Evolutionary conservation across 371 early-diverging fungal species (phyloP).

Genomic region (Lichtheimia ramosa): DNA sequence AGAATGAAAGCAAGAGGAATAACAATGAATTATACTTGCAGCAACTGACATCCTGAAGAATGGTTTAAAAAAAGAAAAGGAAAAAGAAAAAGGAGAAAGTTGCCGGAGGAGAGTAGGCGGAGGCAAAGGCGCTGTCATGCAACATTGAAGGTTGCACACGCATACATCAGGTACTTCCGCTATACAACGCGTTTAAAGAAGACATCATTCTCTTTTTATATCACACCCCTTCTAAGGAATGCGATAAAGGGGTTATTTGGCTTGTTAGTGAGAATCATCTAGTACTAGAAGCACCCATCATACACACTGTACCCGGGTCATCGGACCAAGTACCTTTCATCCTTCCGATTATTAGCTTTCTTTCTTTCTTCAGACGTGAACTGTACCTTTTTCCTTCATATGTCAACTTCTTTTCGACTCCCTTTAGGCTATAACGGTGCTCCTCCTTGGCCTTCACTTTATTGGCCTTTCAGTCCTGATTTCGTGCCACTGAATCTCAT

Average conservation of each 20-base stretch:
- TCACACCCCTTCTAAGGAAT: too few species aligned
- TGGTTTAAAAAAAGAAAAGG: not conserved
- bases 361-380: too few species aligned
- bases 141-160: too few species aligned
- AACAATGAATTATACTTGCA: not conserved
- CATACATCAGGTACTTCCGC: too few species aligned
- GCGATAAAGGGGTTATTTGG: too few species aligned
- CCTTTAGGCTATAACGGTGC: constrained; percentile 57
- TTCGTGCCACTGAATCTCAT: constrained; percentile 37
- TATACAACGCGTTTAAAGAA: too few species aligned
- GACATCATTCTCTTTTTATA: too few species aligned
- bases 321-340: too few species aligned
- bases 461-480: constrained; percentile 59
- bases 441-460: constrained; percentile 63
- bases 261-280: too few species aligned
- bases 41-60: not conserved
- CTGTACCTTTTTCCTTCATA: not conserved
- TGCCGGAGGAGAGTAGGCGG: constrained; percentile 1
- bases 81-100: constrained; percentile 2
- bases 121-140: not conserved
- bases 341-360: too few species aligned
- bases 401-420: constrained; percentile 44
- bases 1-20: not conserved
- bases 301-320: too few species aligned
- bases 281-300: too few species aligned